Base-by-base conservation (phyloP, 208 protist species). In the Leishmania gerbilli region DNA sequence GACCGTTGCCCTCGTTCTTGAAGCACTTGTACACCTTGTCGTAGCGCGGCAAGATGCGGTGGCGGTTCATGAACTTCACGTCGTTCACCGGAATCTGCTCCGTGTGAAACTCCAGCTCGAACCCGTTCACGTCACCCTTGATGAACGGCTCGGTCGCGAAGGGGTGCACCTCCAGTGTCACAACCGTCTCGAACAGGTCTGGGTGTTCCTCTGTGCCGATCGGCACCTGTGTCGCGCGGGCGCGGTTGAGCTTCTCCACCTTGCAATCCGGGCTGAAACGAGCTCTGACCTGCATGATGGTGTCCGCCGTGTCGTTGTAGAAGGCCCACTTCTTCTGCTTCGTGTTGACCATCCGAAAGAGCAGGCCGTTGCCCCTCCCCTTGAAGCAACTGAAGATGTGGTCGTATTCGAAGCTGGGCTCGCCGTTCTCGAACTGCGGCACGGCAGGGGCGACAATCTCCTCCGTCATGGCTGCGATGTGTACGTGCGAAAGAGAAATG, bases 1-100 rank as follows among this genome's bases (percentile, higher is more conserved):
- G 89, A 6, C 92, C 93, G 84, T 95, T 95, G 71, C 85, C 87
- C 69, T 90, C 89, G 86, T 89, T 88, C 77, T 91, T 88, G 82
- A 97, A 95, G 87, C 93, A 96, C 80, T 91, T 92, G 85, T 92
- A 94, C 62, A 94, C 81, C 68, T 92, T 90, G 55, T 71, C 77
- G 77, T 82, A 84, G 62, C 47, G 76, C 5, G 85, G 81, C 34
- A 84, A 71, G 34, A 82, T 69, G 76, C 47, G 79, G 45, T 82
- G 80, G 74, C 79, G 80, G 74, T 85, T 76, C 80, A 83, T 80
- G 64, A 86, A 85, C 76, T 86, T 79, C n/a, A 88, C 81, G 71
- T 86, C 79, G 24, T 45, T 69, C 31, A 56, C 76, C 24, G 80
- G 65, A 62, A 81, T 56, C 76, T 82, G 77, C 79, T 89, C 84